These are phyloP conservation scores for Dactylonectria macrodidyma DNA, from an alignment of 2,329 filamentous ascomycete species.

Conservation along the genomic window DNA sequence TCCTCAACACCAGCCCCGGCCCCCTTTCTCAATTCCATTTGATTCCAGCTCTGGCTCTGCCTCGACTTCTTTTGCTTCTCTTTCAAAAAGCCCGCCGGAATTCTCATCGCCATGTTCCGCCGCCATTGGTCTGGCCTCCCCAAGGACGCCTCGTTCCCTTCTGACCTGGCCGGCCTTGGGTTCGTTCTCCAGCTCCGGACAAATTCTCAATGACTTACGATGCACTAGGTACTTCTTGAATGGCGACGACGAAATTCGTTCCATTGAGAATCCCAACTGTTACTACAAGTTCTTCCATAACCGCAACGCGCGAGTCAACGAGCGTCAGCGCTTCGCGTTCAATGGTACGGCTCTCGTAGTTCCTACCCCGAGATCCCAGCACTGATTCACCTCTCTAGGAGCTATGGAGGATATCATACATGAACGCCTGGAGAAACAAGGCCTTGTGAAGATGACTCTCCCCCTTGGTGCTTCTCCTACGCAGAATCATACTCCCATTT, in stretches of 20 bases:
- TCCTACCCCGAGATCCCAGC: accelerated
- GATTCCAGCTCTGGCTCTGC: background rate
- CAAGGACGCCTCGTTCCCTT: slow-evolving; percentile 76
- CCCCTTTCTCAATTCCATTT: background rate
- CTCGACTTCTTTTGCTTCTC: background rate
- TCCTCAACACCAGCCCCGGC: background rate
- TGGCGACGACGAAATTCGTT: slow-evolving; percentile 80
- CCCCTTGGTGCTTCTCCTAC: slow-evolving; percentile 66
- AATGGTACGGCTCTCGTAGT: slow-evolving; percentile 69
- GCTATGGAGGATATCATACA: slow-evolving; percentile 74
- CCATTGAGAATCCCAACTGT: slow-evolving; percentile 74
- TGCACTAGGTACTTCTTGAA: slow-evolving; percentile 82
- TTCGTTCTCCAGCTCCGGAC: slow-evolving; percentile 52
- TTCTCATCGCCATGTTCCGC: slow-evolving; percentile 74
- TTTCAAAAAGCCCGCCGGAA: background rate
- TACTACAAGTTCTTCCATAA: slow-evolving; percentile 83
- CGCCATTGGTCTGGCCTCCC: slow-evolving; percentile 78
- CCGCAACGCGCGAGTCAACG: slow-evolving; percentile 83
- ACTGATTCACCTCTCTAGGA: slow-evolving; percentile 58
- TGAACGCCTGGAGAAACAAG: slow-evolving; percentile 72
- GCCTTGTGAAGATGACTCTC: slow-evolving; percentile 73
- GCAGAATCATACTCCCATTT: slow-evolving; percentile 78
- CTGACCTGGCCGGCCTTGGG: slow-evolving; percentile 80
- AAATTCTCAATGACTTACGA: background rate
- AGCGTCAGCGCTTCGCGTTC: slow-evolving; percentile 80